Evolutionary conservation across 2,329 filamentous ascomycete species (phyloP).

Genomic region (Zopfia rhizophila): DNA sequence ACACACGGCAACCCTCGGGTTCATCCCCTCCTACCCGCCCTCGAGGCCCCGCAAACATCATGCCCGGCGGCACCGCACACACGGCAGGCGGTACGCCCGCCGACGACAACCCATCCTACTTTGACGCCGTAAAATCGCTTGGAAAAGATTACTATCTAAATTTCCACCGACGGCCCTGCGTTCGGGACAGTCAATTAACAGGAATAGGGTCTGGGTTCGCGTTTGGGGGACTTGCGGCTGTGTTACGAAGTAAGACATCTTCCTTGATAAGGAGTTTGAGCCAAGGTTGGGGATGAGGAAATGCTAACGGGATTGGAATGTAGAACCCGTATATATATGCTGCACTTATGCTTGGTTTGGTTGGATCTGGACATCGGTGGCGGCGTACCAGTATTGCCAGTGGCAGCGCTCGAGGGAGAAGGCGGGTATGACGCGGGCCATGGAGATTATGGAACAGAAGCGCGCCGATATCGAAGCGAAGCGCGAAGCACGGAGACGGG

Average conservation of each 20-base stretch:
- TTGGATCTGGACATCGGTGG: slow-evolving; percentile 75
- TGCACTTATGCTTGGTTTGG: slow-evolving; percentile 87
- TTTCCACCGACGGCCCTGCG: slow-evolving; percentile 83
- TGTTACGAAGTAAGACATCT: slow-evolving; percentile 74
- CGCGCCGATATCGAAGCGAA: slow-evolving; percentile 62
- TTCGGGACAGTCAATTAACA: slow-evolving; percentile 81
- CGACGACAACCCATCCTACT: slow-evolving; percentile 41
- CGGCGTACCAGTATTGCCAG: slow-evolving; percentile 86
- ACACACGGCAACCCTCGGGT: slow-evolving; percentile 50
- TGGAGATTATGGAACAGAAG: slow-evolving; percentile 82
- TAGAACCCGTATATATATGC: slow-evolving; percentile 71
- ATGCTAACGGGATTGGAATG: slow-evolving; percentile 35
- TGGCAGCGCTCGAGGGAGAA: slow-evolving; percentile 78
- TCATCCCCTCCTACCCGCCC: slow-evolving; percentile 30
- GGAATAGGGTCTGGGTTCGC: slow-evolving; percentile 84
- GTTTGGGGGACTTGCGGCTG: slow-evolving; percentile 76
- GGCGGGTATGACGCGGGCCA: slow-evolving; percentile 83
- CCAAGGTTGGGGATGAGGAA: slow-evolving; percentile 15
- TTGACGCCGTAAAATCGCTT: slow-evolving; percentile 74
- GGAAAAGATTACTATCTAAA: slow-evolving; percentile 75
- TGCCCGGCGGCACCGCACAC: slow-evolving; percentile 67
- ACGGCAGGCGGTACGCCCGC: slow-evolving; percentile 66
- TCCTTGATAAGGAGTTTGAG: neutral
- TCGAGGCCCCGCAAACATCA: slow-evolving; percentile 41
- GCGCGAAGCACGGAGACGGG: slow-evolving; percentile 56